These are phyloP conservation scores for Lupinus albus DNA, from an alignment of 306 rosid genomes.

Conservation along the genomic window DNA sequence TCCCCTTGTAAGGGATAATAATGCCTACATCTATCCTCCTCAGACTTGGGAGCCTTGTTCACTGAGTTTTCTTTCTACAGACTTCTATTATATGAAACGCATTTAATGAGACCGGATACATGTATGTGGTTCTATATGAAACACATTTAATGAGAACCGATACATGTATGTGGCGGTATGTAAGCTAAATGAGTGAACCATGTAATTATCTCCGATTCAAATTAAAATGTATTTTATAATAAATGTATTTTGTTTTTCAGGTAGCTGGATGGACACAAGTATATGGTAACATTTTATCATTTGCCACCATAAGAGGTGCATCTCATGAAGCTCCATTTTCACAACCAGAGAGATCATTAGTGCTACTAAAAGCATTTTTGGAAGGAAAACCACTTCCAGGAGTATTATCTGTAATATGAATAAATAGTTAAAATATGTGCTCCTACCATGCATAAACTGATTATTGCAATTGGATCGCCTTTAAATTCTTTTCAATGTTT, in stretches of 20 bases:
- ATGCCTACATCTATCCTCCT: too few relatives aligned
- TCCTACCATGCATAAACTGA: background rate
- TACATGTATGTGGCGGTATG: too few relatives aligned
- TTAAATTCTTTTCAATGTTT: too few relatives aligned
- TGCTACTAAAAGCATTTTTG: conserved; percentile 43
- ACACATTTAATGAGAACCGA: too few relatives aligned
- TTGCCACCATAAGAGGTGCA: conserved; percentile 61
- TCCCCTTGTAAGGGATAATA: too few relatives aligned
- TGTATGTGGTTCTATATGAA: too few relatives aligned
- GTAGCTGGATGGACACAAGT: conserved; percentile 63
- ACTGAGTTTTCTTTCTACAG: too few relatives aligned
- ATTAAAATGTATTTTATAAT: background rate
- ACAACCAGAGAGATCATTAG: conserved; percentile 58
- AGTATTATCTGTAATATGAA: conserved; percentile 14
- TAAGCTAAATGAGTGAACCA: too few relatives aligned
- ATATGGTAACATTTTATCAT: conserved; percentile 52
- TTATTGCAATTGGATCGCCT: background rate
- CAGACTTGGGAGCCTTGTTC: too few relatives aligned
- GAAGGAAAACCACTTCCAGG: conserved; percentile 54
- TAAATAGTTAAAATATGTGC: background rate
- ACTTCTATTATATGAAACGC: too few relatives aligned
- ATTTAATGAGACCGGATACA: too few relatives aligned
- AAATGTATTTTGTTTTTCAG: conserved; percentile 24
- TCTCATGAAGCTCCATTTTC: conserved; percentile 55
- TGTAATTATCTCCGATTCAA: too few relatives aligned